Conservation (phyloP, 2,329 filamentous ascomycete species). For the Daldinia eschscholtzii region DNA sequence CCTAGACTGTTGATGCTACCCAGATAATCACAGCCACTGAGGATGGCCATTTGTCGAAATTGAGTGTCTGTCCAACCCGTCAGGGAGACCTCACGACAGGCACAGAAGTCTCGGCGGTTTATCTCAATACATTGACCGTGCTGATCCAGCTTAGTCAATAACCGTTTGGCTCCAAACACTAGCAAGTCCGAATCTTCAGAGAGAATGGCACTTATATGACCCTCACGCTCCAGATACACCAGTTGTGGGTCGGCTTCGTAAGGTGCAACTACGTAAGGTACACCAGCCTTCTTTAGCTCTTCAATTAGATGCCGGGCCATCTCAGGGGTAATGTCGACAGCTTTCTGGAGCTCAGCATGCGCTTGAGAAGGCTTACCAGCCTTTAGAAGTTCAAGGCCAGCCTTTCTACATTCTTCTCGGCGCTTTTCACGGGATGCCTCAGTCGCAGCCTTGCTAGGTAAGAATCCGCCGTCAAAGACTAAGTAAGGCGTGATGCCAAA, state of each 20-base stretch:
- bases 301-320: slow-evolving; percentile 96
- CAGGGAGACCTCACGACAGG: slow-evolving; percentile 87
- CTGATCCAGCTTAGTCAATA: slow-evolving; percentile 94
- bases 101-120: slow-evolving; percentile 87
- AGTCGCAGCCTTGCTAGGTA: slow-evolving; percentile 92
- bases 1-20: slow-evolving; percentile 86
- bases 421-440: slow-evolving; percentile 81
- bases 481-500: slow-evolving; percentile 95
- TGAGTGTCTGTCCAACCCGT: slow-evolving; percentile 93
- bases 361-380: slow-evolving; percentile 86
- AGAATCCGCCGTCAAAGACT: slow-evolving; percentile 94
- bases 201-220: slow-evolving; percentile 86
- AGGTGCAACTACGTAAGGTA: slow-evolving; percentile 92
- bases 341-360: slow-evolving; percentile 89
- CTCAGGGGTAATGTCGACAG: slow-evolving; percentile 93
- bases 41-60: slow-evolving; percentile 94
- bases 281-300: slow-evolving; percentile 81
- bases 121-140: slow-evolving; percentile 95
- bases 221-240: slow-evolving; percentile 89
- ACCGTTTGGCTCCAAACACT: slow-evolving; percentile 90
- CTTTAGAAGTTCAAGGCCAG: slow-evolving; percentile 82
- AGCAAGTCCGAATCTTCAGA: slow-evolving; percentile 97
- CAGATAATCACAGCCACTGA: slow-evolving; percentile 98
- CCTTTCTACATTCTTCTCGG: slow-evolving; percentile 80
- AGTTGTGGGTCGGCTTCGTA: slow-evolving; percentile 99